These are phyloP conservation scores for Didymella arachidicola DNA, from an alignment of 2,329 filamentous ascomycete genomes.

Conservation along the genomic window DNA sequence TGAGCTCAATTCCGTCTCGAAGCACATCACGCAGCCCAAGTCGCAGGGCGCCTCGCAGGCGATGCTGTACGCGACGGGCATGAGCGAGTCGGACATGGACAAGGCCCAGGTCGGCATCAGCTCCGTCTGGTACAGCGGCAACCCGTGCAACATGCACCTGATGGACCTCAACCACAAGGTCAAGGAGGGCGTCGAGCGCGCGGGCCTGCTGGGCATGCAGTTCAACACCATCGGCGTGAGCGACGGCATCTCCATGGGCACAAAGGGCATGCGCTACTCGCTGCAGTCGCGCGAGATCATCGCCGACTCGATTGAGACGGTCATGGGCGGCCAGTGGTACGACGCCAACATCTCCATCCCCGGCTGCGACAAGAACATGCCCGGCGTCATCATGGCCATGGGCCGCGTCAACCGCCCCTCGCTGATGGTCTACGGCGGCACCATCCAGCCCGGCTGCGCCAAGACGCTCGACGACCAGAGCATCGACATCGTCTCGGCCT, in stretches of 20 bases:
- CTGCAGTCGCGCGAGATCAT: slow-evolving; percentile 91
- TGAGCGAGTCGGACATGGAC: slow-evolving; percentile 85
- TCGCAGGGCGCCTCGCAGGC: slow-evolving; percentile 91
- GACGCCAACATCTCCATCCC: slow-evolving; percentile 94
- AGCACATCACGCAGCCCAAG: slow-evolving; percentile 91
- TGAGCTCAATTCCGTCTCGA: slow-evolving; percentile 77
- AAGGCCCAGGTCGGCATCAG: slow-evolving; percentile 91
- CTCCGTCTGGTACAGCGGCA: slow-evolving; percentile 97
- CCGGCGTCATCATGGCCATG: slow-evolving; percentile 88
- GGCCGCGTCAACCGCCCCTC: slow-evolving; percentile 90
- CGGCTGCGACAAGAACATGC: slow-evolving; percentile 98
- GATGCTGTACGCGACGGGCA: slow-evolving; percentile 93
- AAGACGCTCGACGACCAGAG: slow-evolving; percentile 79
- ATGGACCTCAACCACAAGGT: slow-evolving; percentile 86
- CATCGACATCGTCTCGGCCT: slow-evolving; percentile 87
- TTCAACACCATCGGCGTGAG: slow-evolving; percentile 92
- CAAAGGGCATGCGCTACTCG: slow-evolving; percentile 93
- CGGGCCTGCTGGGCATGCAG: slow-evolving; percentile 90
- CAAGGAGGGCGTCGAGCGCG: slow-evolving; percentile 73
- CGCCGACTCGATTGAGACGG: slow-evolving; percentile 91
- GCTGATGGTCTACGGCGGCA: slow-evolving; percentile 94
- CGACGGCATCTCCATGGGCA: slow-evolving; percentile 94
- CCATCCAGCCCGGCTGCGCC: slow-evolving; percentile 87
- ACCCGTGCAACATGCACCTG: slow-evolving; percentile 96
- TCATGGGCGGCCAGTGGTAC: slow-evolving; percentile 89